These are phyloP conservation scores for Ilex aquifolium DNA, from an alignment of 257 asterid genomes.

Conservation along the genomic window DNA sequence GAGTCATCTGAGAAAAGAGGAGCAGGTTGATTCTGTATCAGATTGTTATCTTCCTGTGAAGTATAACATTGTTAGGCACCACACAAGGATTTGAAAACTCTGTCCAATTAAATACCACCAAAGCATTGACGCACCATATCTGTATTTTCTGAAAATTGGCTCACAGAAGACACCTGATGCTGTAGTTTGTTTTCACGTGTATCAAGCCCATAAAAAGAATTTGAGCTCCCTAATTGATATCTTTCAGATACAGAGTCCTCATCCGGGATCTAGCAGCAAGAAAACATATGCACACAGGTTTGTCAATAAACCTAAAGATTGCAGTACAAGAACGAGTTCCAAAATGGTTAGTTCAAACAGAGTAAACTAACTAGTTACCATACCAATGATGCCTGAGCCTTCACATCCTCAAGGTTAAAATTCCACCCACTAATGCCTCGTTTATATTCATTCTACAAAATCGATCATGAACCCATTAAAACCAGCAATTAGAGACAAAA, in stretches of 20 bases:
- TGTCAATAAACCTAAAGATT: too few species aligned
- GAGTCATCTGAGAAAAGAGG: conserved; percentile 42
- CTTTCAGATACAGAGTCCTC: conserved; percentile 61
- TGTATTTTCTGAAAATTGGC: conserved; percentile 65
- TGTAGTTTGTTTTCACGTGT: conserved; percentile 29
- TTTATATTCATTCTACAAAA: conserved; percentile 57
- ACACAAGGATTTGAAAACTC: conserved; percentile 13
- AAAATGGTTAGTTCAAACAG: too few species aligned
- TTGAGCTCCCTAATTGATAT: conserved; percentile 47
- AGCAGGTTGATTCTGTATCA: conserved; percentile 19
- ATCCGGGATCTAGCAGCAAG: conserved; percentile 54
- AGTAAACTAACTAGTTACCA: not conserved
- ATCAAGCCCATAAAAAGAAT: conserved; percentile 12
- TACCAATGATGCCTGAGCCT: conserved; percentile 69
- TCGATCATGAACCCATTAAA: conserved; percentile 6
- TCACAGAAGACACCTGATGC: conserved; percentile 58
- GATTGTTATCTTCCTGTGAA: conserved; percentile 63
- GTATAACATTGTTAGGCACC: conserved; percentile 20
- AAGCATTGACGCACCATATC: conserved; percentile 47
- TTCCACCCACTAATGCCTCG: conserved; percentile 72
- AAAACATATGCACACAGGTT: conserved; percentile 7
- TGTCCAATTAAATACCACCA: conserved; percentile 8
- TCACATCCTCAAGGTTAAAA: conserved; percentile 60
- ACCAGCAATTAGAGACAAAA: not conserved
- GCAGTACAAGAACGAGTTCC: too few species aligned